Evolutionary conservation across 2,329 filamentous ascomycete species (phyloP).

Genomic region (Orbilia javanica): DNA sequence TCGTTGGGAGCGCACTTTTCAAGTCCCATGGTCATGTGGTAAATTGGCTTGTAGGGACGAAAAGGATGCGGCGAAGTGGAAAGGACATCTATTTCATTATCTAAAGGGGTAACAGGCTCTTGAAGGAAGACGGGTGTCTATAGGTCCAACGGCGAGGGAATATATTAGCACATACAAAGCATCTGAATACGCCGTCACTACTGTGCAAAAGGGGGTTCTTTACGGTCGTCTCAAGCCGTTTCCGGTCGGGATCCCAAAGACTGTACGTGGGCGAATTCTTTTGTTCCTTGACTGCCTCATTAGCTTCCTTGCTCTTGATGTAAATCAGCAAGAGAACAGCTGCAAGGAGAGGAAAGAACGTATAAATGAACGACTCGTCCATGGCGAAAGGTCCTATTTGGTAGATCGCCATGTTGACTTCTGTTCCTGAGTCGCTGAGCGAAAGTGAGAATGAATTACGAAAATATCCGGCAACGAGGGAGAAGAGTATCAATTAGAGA

Average conservation of each 20-base stretch:
- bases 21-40: slow-evolving; percentile 71
- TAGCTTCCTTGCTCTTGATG: slow-evolving; percentile 27
- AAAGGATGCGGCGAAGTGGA: slow-evolving; percentile 65
- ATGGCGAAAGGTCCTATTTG: slow-evolving; percentile 22
- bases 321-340: slow-evolving; percentile 28
- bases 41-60: slow-evolving; percentile 70
- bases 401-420: slow-evolving; percentile 15
- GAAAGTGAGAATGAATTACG: background rate
- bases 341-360: slow-evolving; percentile 42
- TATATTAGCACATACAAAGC: background rate
- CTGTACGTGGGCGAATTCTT: background rate
- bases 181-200: background rate
- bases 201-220: background rate
- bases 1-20: slow-evolving; percentile 66
- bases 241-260: slow-evolving; percentile 16
- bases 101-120: slow-evolving; percentile 62
- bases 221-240: background rate
- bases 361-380: slow-evolving; percentile 48
- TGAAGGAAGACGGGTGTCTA: background rate
- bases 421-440: background rate
- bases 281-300: background rate
- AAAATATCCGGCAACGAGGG: background rate
- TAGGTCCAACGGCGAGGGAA: background rate
- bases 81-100: slow-evolving; percentile 66
- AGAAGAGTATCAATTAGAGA: too few species aligned